Evolutionary conservation across 176 grass and related monocot species (phyloP).

Genomic region (Panicum miliaceum): DNA sequence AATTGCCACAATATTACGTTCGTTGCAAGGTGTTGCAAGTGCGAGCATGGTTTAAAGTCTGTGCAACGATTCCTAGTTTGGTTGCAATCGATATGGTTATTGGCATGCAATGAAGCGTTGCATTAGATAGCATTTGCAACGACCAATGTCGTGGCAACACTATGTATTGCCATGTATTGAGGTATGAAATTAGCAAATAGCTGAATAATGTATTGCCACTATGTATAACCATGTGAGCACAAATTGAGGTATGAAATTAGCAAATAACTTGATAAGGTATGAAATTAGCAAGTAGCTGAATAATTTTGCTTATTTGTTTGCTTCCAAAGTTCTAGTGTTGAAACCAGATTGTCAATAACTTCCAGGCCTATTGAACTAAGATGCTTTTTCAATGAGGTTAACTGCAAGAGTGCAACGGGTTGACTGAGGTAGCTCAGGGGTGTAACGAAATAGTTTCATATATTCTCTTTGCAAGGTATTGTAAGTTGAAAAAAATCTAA

Average conservation of each 20-base stretch:
- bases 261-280: not conserved
- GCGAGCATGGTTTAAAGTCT: too few species aligned
- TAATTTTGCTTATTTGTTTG: not conserved
- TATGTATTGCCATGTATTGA: too few species aligned
- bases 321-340: not conserved
- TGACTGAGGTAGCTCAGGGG: not conserved
- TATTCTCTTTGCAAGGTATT: not conserved
- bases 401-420: not conserved
- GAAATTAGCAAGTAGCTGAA: not conserved
- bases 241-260: not conserved
- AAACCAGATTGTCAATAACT: accelerated
- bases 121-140: too few species aligned
- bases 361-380: not conserved
- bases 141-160: too few species aligned
- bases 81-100: too few species aligned
- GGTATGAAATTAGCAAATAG: too few species aligned
- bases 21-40: too few species aligned
- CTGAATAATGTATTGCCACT: too few species aligned
- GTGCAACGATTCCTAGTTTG: too few species aligned
- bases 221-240: not conserved
- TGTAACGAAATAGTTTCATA: not conserved
- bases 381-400: not conserved
- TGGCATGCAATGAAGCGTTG: too few species aligned
- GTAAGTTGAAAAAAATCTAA: not conserved
- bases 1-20: too few species aligned